These are phyloP conservation scores for Eutypa lata DNA, from an alignment of 2,329 filamentous ascomycete species.

Conservation along the genomic window DNA sequence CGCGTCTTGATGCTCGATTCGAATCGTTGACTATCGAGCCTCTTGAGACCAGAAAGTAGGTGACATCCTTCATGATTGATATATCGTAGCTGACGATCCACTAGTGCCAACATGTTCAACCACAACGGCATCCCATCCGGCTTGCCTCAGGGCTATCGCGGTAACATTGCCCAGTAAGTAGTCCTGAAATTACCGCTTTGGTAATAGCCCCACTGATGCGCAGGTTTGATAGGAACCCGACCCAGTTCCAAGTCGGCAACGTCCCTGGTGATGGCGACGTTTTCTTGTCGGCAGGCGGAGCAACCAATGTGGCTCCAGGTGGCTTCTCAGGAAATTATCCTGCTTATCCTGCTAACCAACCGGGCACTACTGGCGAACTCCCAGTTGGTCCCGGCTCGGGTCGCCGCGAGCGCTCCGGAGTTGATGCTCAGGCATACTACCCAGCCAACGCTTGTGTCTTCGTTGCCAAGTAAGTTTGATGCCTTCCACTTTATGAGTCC, in stretches of 20 bases:
- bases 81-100: not conserved
- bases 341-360: not conserved
- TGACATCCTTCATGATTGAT: not conserved
- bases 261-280: conserved; percentile 14
- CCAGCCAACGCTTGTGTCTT: conserved; percentile 59
- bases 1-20: not conserved
- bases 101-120: not conserved
- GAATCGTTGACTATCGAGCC: not conserved
- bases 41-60: not conserved
- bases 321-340: conserved; percentile 10
- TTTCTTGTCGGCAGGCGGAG: conserved; percentile 8
- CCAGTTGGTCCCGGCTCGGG: conserved; percentile 7
- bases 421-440: conserved; percentile 51
- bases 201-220: not conserved
- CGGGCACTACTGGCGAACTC: not conserved
- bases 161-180: not conserved
- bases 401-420: conserved; percentile 20
- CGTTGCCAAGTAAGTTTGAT: conserved; percentile 58
- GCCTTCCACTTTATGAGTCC: not conserved
- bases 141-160: not conserved
- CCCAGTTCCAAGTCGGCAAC: conserved; percentile 12
- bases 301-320: not conserved
- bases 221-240: conserved; percentile 1
- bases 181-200: too few relatives aligned
- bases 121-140: not conserved